Conservation (phyloP, 176 grass and related monocot genomes). For the Rhipidocladum racemiflorum region DNA sequence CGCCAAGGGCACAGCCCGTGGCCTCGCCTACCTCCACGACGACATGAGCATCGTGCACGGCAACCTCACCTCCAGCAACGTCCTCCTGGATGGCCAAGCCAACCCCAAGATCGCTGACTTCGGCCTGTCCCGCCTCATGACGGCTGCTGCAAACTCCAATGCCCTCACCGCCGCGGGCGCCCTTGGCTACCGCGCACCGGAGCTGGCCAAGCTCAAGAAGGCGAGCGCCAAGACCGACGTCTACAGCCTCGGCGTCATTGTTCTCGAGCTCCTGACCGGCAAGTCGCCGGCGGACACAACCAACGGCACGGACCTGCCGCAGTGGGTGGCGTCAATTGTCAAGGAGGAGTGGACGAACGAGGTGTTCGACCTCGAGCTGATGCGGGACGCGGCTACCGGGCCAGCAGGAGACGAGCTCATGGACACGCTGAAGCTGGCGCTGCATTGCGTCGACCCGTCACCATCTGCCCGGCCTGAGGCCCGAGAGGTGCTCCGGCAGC, state of each 20-base stretch:
- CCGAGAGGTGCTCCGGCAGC: conserved; percentile 59
- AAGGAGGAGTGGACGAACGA: conserved; percentile 92
- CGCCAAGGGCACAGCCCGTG: conserved; percentile 64
- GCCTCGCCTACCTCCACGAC: conserved; percentile 64
- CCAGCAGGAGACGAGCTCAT: conserved; percentile 61
- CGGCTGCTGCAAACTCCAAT: conserved; percentile 58
- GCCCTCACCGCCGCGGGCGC: conserved; percentile 57
- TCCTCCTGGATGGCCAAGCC: conserved; percentile 57
- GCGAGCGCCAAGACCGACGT: conserved; percentile 68
- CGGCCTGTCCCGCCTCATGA: conserved; percentile 83
- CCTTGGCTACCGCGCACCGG: conserved; percentile 69
- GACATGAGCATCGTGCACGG: conserved; percentile 59
- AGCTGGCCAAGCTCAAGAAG: conserved; percentile 89
- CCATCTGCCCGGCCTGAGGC: conserved; percentile 57
- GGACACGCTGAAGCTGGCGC: conserved; percentile 76
- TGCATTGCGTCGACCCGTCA: conserved; percentile 72
- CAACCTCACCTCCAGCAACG: conserved; percentile 73
- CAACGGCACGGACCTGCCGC: conserved; percentile 75
- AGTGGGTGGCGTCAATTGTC: conserved; percentile 81
- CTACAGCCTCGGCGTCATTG: conserved; percentile 84
- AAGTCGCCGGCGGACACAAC: conserved; percentile 66
- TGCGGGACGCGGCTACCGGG: conserved; percentile 47
- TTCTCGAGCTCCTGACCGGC: conserved; percentile 85
- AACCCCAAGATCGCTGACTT: conserved; percentile 63
- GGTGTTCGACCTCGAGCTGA: conserved; percentile 86